These are phyloP conservation scores for Pichia ethanolica DNA, from an alignment of 805 yeast species.

Conservation along the genomic window DNA sequence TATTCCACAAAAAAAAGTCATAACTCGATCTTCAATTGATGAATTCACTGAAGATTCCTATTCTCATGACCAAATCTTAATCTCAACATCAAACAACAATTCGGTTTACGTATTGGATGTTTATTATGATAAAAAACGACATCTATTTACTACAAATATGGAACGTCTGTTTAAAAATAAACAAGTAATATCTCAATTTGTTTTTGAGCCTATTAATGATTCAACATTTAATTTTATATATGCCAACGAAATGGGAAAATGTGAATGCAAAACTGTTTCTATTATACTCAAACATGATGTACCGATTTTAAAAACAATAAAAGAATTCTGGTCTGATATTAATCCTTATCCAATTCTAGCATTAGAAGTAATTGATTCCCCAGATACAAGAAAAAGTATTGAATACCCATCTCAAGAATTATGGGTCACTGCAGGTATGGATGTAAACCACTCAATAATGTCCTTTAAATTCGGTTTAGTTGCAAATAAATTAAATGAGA, in stretches of 20 bases:
- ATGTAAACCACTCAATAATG: slow-evolving; percentile 19
- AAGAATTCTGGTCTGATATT: slow-evolving; percentile 14
- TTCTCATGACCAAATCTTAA: slow-evolving; percentile 23
- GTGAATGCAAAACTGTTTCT: slow-evolving; percentile 17
- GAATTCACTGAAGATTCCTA: slow-evolving; percentile 12
- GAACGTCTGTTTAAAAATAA: slow-evolving; percentile 19
- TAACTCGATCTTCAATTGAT: neutral
- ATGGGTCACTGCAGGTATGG: slow-evolving; percentile 26
- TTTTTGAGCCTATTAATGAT: slow-evolving; percentile 17
- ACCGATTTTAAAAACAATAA: slow-evolving; percentile 14
- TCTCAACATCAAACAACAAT: slow-evolving; percentile 15
- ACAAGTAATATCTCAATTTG: slow-evolving; percentile 16
- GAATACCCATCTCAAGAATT: slow-evolving; percentile 20
- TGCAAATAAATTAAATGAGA: slow-evolving; percentile 13
- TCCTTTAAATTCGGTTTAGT: slow-evolving; percentile 20
- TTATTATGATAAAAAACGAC: slow-evolving; percentile 13
- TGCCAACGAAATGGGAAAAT: slow-evolving; percentile 21
- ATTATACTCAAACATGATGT: slow-evolving; percentile 12
- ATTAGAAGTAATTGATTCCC: slow-evolving; percentile 15
- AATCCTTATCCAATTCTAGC: slow-evolving; percentile 25
- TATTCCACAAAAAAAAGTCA: slow-evolving; percentile 17
- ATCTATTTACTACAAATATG: slow-evolving; percentile 14
- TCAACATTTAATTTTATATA: slow-evolving; percentile 15
- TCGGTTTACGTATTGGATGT: slow-evolving; percentile 24
- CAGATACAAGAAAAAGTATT: slow-evolving; percentile 13